Evolutionary conservation across 352 stramenopile genomes (phyloP).

Genomic region (Phytophthora tentaculata): DNA sequence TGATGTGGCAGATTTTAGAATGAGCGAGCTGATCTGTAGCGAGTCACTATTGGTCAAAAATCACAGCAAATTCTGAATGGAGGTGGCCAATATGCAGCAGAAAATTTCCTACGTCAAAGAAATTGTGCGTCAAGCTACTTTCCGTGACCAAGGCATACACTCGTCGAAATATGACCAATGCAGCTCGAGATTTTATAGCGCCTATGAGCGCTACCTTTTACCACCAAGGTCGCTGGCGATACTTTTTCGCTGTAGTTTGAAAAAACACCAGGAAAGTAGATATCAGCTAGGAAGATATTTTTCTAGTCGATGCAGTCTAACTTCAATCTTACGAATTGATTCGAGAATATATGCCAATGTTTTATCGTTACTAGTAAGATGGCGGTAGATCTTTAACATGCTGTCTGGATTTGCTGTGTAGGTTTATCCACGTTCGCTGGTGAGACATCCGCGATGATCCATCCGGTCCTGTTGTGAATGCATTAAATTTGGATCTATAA

Average conservation of each 20-base stretch:
- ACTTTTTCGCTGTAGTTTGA: not conserved
- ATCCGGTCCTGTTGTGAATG: no score
- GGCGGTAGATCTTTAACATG: not conserved
- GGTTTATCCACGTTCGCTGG: no score
- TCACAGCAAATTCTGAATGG: not conserved
- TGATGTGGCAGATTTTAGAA: no score
- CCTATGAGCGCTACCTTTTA: no score
- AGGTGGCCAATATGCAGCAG: not conserved
- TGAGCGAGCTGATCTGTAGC: no score
- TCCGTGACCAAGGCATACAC: not conserved
- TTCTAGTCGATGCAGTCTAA: not conserved
- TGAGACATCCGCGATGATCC: no score
- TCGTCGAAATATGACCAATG: no score
- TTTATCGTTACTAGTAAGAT: conserved; percentile 1
- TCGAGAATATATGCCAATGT: not conserved
- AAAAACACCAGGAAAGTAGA: not conserved
- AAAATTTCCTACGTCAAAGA: conserved; percentile 1
- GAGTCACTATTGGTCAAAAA: no score
- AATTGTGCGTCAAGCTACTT: not conserved
- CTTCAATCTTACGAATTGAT: not conserved
- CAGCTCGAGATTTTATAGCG: no score
- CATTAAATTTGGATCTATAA: no score
- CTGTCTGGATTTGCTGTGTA: no score
- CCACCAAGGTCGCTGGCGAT: no score
- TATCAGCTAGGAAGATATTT: not conserved